phyloP scores from a whole-genome alignment of 257 asterid species.

The Solanum pennellii region DNA sequence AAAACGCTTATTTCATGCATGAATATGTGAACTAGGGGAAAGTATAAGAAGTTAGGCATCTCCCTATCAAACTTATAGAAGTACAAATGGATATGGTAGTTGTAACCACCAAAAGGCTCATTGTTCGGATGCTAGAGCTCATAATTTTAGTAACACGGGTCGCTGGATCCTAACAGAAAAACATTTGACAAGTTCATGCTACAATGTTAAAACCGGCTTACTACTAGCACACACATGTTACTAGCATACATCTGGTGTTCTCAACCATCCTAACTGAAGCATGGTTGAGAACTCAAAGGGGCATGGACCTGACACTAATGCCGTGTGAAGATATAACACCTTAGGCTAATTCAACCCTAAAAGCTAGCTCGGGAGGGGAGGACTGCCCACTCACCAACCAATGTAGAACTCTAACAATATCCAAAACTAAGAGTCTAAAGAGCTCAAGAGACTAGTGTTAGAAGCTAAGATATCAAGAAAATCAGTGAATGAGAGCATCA shows the following conservation, averaged over 20 bases:
- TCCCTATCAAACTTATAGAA: not conserved
- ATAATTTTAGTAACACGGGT: not conserved
- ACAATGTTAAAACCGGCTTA: not conserved
- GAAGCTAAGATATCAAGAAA: not conserved
- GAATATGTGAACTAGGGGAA: not conserved
- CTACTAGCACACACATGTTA: not conserved
- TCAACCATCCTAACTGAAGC: not conserved
- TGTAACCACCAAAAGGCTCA: not conserved
- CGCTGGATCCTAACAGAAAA: not conserved
- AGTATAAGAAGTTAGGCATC: not conserved
- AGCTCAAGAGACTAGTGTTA: not conserved
- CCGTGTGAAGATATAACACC: not conserved
- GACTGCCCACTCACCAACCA: not conserved
- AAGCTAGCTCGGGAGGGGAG: not conserved
- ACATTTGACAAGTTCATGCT: not conserved
- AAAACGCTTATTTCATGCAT: not conserved
- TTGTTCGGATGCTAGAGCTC: not conserved
- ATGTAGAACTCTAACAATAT: not conserved
- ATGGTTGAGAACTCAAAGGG: not conserved
- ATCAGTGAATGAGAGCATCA: not conserved
- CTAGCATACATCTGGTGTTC: not conserved
- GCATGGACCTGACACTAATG: not conserved
- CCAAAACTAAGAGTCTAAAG: not conserved
- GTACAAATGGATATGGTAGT: not conserved
- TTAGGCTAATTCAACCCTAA: not conserved